A percentile compares a stretch with the other conserved stretches of the same genome.
Evolutionary conservation across 2,329 filamentous ascomycete species (phyloP).

Genomic region (Pseudopyrenochaeta lycopersici): DNA sequence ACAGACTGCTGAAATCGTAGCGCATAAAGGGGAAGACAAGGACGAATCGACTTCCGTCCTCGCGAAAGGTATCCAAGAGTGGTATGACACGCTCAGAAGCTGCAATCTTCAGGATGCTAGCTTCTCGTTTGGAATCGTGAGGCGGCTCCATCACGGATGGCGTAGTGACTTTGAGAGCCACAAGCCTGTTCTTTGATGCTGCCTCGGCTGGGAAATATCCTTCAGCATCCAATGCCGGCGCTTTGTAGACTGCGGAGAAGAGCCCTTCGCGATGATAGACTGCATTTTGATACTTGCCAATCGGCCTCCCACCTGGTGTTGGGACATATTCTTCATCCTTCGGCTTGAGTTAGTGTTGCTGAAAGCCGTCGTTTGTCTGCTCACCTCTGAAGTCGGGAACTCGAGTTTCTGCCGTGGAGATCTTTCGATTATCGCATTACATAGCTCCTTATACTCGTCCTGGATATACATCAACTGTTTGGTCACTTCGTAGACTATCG

Average conservation of each 20-base stretch:
- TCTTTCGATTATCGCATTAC: slow-evolving; percentile 31
- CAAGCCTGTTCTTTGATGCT: slow-evolving; percentile 44
- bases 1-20: slow-evolving; percentile 73
- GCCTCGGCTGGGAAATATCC: slow-evolving; percentile 38
- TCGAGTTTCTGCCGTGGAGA: slow-evolving; percentile 28
- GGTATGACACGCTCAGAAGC: slow-evolving; percentile 68
- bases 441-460: slow-evolving; percentile 44
- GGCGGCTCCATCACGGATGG: slow-evolving; percentile 77
- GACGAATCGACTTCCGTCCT: slow-evolving; percentile 76
- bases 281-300: slow-evolving; percentile 67
- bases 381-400: slow-evolving; percentile 36
- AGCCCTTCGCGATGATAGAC: slow-evolving; percentile 71
- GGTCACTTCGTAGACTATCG: not conserved
- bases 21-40: slow-evolving; percentile 87
- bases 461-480: slow-evolving; percentile 33
- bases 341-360: slow-evolving; percentile 3
- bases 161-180: slow-evolving; percentile 87
- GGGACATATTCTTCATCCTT: slow-evolving; percentile 43
- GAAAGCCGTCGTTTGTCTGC: not conserved
- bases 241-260: slow-evolving; percentile 84
- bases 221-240: slow-evolving; percentile 53
- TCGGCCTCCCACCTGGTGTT: slow-evolving; percentile 50
- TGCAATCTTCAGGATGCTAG: slow-evolving; percentile 72
- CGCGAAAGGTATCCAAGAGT: slow-evolving; percentile 75
- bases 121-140: slow-evolving; percentile 83